phyloP scores from a whole-genome alignment of 2,329 filamentous ascomycete species.

The Colletotrichum eremochloae region DNA sequence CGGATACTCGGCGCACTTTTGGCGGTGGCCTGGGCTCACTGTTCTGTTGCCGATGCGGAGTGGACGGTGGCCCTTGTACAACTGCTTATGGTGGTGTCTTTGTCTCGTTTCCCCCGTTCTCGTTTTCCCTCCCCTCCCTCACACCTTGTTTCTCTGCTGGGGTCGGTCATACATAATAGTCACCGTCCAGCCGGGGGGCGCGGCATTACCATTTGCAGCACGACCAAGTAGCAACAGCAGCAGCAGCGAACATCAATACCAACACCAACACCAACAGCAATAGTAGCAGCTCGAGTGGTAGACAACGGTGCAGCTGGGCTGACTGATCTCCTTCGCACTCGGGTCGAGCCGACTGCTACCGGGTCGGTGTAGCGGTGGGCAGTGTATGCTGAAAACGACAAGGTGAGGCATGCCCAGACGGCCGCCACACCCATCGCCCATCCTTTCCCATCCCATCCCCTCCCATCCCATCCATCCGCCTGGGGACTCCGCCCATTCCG shows the following conservation, averaged over 20 bases:
- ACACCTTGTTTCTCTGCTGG: constrained; percentile 31
- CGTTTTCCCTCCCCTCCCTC: constrained; percentile 25
- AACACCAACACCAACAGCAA: neutral
- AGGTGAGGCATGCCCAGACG: constrained; percentile 41
- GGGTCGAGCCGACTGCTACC: constrained; percentile 30
- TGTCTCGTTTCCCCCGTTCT: constrained; percentile 39
- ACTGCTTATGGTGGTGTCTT: constrained; percentile 27
- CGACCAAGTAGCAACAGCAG: constrained; percentile 3
- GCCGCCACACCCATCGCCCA: constrained; percentile 37
- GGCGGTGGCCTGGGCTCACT: constrained; percentile 39
- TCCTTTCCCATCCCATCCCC: constrained; percentile 38
- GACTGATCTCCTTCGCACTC: constrained; percentile 10
- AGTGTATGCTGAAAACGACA: constrained; percentile 36
- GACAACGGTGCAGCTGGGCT: constrained; percentile 12
- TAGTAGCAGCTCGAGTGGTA: constrained; percentile 13
- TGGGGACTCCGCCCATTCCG: constrained; percentile 42
- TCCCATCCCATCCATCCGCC: constrained; percentile 39
- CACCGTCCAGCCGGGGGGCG: constrained; percentile 3
- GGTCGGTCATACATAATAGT: neutral
- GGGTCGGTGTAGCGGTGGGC: constrained; percentile 24
- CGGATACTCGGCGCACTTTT: constrained; percentile 40
- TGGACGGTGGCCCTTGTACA: constrained; percentile 39
- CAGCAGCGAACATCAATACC: neutral
- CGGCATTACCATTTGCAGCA: constrained; percentile 20
- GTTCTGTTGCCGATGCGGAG: constrained; percentile 38